Evolutionary conservation across 371 early-diverging fungal genomes (phyloP).

Genomic region (Parasitella parasitica): DNA sequence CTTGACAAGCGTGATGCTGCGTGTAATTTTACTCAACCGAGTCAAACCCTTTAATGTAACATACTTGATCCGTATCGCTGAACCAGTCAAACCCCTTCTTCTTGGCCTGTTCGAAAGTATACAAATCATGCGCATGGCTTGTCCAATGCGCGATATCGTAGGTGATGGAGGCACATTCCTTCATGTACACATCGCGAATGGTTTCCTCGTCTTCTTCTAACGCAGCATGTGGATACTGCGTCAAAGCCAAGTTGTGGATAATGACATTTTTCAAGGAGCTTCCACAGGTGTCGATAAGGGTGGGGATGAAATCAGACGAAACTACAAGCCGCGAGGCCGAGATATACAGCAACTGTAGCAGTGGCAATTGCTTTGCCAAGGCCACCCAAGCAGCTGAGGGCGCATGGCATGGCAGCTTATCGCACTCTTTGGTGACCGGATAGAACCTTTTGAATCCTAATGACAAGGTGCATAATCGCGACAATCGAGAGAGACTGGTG

Average conservation of each 20-base stretch:
- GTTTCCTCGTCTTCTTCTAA: neutral
- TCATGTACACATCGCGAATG: neutral
- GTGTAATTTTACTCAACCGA: conserved; percentile 6
- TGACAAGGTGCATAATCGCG: conserved; percentile 29
- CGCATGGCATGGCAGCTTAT: conserved; percentile 35
- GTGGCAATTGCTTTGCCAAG: conserved; percentile 25
- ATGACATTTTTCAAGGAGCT: conserved; percentile 25
- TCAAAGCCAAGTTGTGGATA: conserved; percentile 36
- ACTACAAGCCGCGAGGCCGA: conserved; percentile 29
- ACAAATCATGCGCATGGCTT: neutral
- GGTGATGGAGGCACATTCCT: conserved; percentile 8
- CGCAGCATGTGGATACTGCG: neutral
- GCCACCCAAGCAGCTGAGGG: conserved; percentile 30
- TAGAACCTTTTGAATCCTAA: conserved; percentile 35
- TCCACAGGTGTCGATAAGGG: conserved; percentile 11
- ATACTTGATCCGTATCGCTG: conserved; percentile 34
- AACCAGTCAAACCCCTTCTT: conserved; percentile 29
- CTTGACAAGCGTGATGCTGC: too few species aligned
- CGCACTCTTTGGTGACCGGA: conserved; percentile 22
- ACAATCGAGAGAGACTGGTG: conserved; percentile 13
- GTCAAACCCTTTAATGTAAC: conserved; percentile 40
- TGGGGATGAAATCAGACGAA: conserved; percentile 25
- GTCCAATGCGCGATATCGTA: neutral
- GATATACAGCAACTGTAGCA: conserved; percentile 33
- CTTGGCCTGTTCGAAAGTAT: conserved; percentile 27